Percentiles rank a stretch among this genome's conserved stretches.
These are phyloP conservation scores for Fusarium domesticum DNA, from an alignment of 2,329 filamentous ascomycete genomes.

Conservation along the genomic window DNA sequence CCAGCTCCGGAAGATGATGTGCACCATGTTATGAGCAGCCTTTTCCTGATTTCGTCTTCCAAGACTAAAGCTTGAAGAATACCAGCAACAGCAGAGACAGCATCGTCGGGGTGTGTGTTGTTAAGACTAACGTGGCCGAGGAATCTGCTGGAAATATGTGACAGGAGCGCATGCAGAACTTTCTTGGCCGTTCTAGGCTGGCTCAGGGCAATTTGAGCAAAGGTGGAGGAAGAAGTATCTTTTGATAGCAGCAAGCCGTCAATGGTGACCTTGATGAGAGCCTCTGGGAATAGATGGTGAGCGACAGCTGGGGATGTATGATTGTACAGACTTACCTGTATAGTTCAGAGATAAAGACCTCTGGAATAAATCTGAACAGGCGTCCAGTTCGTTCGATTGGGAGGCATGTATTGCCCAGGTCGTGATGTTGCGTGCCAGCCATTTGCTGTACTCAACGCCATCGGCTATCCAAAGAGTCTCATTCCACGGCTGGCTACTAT, in stretches of 20 bases:
- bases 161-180: slow-evolving; percentile 28
- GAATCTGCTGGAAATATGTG: slow-evolving; percentile 45
- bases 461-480: slow-evolving; percentile 58
- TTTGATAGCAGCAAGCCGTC: slow-evolving; percentile 38
- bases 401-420: slow-evolving; percentile 38
- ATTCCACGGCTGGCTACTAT: slow-evolving; percentile 29
- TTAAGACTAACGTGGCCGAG: slow-evolving; percentile 37
- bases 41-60: slow-evolving; percentile 47
- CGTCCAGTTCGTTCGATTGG: slow-evolving; percentile 38
- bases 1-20: slow-evolving; percentile 62
- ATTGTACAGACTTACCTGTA: slow-evolving; percentile 49
- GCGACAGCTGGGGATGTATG: background rate
- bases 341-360: slow-evolving; percentile 71
- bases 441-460: slow-evolving; percentile 62
- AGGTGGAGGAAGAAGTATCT: slow-evolving; percentile 19
- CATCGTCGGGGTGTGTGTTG: slow-evolving; percentile 30
- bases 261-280: slow-evolving; percentile 37
- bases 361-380: slow-evolving; percentile 49
- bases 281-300: slow-evolving; percentile 34
- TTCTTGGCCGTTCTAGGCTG: slow-evolving; percentile 29
- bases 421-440: slow-evolving; percentile 66
- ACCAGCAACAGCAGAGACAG: slow-evolving; percentile 57
- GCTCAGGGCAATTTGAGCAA: slow-evolving; percentile 32
- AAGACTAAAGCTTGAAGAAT: slow-evolving; percentile 51
- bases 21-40: slow-evolving; percentile 62